These are phyloP conservation scores for Candida buenavistaensis DNA, from an alignment of 1,139 yeast genomes.

Conservation along the genomic window DNA sequence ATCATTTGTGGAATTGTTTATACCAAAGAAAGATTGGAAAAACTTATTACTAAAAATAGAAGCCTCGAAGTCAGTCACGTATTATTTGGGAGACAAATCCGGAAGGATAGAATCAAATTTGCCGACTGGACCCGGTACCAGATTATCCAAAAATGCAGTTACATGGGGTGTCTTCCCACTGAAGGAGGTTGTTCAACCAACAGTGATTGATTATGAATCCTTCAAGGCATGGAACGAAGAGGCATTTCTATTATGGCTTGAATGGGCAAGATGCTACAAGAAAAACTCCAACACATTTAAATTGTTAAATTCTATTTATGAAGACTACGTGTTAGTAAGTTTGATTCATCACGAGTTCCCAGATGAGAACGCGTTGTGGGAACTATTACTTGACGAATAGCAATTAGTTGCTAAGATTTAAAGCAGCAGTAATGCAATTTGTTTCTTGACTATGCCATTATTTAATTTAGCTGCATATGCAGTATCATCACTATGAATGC, in stretches of 20 bases:
- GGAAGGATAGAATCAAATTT: conserved; percentile 65
- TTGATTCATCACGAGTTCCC: conserved; percentile 83
- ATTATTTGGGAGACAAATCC: conserved; percentile 65
- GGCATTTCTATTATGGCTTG: conserved; percentile 86
- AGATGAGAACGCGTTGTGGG: conserved; percentile 79
- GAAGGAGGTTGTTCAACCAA: conserved; percentile 82
- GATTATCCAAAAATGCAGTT: conserved; percentile 62
- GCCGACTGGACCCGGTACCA: conserved; percentile 28
- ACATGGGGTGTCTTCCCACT: conserved; percentile 97
- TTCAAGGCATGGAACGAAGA: conserved; percentile 94
- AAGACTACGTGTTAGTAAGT: conserved; percentile 73
- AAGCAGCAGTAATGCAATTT: conserved; percentile 24
- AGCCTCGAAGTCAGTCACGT: conserved; percentile 50
- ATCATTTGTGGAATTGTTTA: conserved; percentile 81
- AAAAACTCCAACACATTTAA: conserved; percentile 53
- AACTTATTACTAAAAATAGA: conserved; percentile 46
- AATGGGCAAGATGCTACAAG: conserved; percentile 85
- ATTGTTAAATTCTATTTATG: conserved; percentile 60
- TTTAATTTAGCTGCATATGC: conserved; percentile 29
- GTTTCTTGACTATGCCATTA: conserved; percentile 34
- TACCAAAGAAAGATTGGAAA: conserved; percentile 84
- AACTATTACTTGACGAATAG: conserved; percentile 43
- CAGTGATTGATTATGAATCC: conserved; percentile 84
- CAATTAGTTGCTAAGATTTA: conserved; percentile 17
- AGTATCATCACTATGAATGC: conserved; percentile 24